Base-by-base conservation (phyloP, 352 stramenopile species). In the Pythium dissimile region DNA sequence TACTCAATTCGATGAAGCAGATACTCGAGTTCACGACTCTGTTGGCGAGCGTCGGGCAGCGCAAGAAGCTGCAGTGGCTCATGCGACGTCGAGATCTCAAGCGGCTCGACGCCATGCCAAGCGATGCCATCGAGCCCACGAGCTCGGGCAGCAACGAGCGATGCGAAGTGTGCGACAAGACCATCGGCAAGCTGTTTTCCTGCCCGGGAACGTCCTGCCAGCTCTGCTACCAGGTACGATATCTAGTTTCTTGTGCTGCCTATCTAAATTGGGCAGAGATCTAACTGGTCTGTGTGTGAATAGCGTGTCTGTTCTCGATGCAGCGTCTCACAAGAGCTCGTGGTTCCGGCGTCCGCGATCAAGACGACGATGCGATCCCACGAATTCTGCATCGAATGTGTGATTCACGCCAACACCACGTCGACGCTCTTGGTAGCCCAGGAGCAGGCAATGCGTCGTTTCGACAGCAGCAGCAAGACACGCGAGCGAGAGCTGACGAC, bases 41-140 rank as follows among this genome's bases (percentile, higher is more conserved):
- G n/a, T n/a, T n/a, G n/a, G n/a, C n/a, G n/a, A n/a, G n/a, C n/a
- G n/a, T n/a, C n/a, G n/a, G n/a, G n/a, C n/a, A n/a, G n/a, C n/a
- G n/a, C n/a, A n/a, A n/a, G n/a, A n/a, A n/a, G n/a, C n/a, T n/a
- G n/a, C n/a, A n/a, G n/a, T n/a, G 21, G 56, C 45, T 37, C 47
- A 51, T 11, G 64, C 68, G 32, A 64, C 62, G 23, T 66, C 49
- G 66, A 66, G 1, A 37, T 77, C 18, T 41, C 59, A 86, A 81
- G 20, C 46, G 84, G 42, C 47, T 63, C 24, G 80, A 68, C 58
- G 68, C 72, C 31, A 27, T 76, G 49, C 34, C 7, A 23, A 20
- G 27, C 3, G 20, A 31, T 28, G 24, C 31, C 6, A 30, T 24
- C 23, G 16, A 48, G 32, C n/a, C 23, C 12, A 20, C 28, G 32